Base-by-base conservation (phyloP, 192 early-diverging fungal species). In the Rhizoclosmatium sp. region DNA sequence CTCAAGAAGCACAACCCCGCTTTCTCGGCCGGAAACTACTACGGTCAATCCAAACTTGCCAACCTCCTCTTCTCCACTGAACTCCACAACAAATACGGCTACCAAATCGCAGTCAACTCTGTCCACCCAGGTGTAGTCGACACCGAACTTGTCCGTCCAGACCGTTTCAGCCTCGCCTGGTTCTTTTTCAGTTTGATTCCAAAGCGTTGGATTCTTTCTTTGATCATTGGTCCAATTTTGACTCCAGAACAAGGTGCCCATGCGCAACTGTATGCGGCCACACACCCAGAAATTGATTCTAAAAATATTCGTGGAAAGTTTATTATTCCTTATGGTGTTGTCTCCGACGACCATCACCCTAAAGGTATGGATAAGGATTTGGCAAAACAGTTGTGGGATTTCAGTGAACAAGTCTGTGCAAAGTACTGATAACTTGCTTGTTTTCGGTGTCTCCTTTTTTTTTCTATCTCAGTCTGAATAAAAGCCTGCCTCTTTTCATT, bases 101-200 rank as follows among this genome's bases (percentile, higher is more conserved):
- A 76, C 68, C 78, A 76, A 59, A 47, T 71, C 19, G 54, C 80
- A 58, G 83, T 86, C 0, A 86, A 91, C 82, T 65, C 79, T 45
- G 23, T 87, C 3, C 83, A 90, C 73, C 90, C 90, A 19, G 87
- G 88, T 12, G 79, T 85, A 51, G 88, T 91, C 10, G 65, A 81
- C 51, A 91, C 88, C 2, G 85, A 91, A 39, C 72, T 83, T 2
- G 23, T 39, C 5, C 74, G 74, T 42, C 51, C 64, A 14, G 61
- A 49, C 16, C 42, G 39, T n/a, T 39, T 7, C 4, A 78, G 65
- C 51, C 62, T 74, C 47, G 56, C 39, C 7, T 54, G 76, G 47
- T n/a, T 78, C 41, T 46, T 54, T 4, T 12, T 54, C 16, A 54
- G 16, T 7, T 12, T 16, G 5, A 12, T 54, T 7, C 51, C 51